phyloP scores from a whole-genome alignment of 2,329 filamentous ascomycete genomes.

The Phialophora expanda region DNA sequence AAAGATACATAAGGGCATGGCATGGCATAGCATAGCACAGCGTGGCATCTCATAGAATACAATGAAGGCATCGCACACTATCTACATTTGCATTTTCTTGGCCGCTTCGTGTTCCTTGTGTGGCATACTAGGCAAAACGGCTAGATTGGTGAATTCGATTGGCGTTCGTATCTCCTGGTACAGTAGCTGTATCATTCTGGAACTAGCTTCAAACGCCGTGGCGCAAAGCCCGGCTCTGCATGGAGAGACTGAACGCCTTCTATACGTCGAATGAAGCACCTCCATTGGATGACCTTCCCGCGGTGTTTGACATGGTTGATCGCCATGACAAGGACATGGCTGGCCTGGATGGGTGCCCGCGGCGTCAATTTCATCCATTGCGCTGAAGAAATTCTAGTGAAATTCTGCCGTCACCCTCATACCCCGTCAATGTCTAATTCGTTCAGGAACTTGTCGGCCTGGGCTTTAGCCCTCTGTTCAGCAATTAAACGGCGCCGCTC shows the following conservation, averaged over 20 bases:
- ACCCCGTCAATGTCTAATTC: slow-evolving; percentile 43
- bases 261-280: background rate
- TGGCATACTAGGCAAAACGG: background rate
- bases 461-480: slow-evolving; percentile 65
- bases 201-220: background rate
- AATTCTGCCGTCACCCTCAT: slow-evolving; percentile 10
- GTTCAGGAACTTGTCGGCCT: slow-evolving; percentile 75
- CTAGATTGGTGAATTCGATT: background rate
- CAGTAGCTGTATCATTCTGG: background rate
- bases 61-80: background rate
- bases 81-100: background rate
- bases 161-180: background rate
- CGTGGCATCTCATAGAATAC: background rate
- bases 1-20: background rate
- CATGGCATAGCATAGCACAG: background rate
- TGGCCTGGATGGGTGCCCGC: background rate
- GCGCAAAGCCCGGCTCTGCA: background rate
- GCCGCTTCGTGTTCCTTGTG: background rate
- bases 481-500: slow-evolving; percentile 56
- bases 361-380: background rate
- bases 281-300: background rate
- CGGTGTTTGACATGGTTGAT: background rate
- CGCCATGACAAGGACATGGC: background rate
- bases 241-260: background rate
- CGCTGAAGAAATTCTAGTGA: background rate